Evolutionary conservation across 1,139 yeast species (phyloP).

Genomic region (Diutina pseudorugosa): DNA sequence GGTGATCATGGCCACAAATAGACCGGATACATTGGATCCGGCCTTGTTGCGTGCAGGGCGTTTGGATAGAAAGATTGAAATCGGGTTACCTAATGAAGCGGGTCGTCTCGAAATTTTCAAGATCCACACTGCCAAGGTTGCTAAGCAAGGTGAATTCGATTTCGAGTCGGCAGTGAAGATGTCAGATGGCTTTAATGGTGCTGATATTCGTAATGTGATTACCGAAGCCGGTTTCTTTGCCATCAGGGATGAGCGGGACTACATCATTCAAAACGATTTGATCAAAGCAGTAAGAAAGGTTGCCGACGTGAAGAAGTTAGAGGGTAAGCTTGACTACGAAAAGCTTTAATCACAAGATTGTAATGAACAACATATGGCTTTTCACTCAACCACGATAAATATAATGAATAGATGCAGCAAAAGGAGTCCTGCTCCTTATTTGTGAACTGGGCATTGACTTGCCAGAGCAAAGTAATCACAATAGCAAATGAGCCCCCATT

Average conservation of each 20-base stretch:
- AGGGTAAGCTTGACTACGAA: slow-evolving; percentile 91
- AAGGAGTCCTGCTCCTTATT: not conserved
- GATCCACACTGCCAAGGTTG: slow-evolving; percentile 79
- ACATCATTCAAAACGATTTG: slow-evolving; percentile 83
- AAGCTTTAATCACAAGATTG: slow-evolving; percentile 22
- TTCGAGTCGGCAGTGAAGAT: slow-evolving; percentile 94
- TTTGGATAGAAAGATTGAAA: slow-evolving; percentile 93
- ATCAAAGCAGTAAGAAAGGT: slow-evolving; percentile 98
- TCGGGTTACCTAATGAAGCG: slow-evolving; percentile 91
- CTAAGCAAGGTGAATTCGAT: slow-evolving; percentile 92
- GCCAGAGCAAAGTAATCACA: not conserved
- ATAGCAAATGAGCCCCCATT: not conserved
- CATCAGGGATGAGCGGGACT: slow-evolving; percentile 93
- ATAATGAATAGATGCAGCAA: not conserved
- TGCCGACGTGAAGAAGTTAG: slow-evolving; percentile 92
- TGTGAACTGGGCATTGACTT: not conserved
- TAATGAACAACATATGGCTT: not conserved
- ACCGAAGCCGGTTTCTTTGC: slow-evolving; percentile 99
- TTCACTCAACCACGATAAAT: not conserved
- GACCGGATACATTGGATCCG: slow-evolving; percentile 99
- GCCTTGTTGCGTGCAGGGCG: slow-evolving; percentile 97
- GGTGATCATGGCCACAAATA: slow-evolving; percentile 97
- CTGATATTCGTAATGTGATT: slow-evolving; percentile 92
- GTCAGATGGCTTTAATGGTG: slow-evolving; percentile 99
- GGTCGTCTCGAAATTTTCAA: slow-evolving; percentile 93